phyloP scores from a whole-genome alignment of 345 rosid species.

The Psidium friedrichsthalianum region DNA sequence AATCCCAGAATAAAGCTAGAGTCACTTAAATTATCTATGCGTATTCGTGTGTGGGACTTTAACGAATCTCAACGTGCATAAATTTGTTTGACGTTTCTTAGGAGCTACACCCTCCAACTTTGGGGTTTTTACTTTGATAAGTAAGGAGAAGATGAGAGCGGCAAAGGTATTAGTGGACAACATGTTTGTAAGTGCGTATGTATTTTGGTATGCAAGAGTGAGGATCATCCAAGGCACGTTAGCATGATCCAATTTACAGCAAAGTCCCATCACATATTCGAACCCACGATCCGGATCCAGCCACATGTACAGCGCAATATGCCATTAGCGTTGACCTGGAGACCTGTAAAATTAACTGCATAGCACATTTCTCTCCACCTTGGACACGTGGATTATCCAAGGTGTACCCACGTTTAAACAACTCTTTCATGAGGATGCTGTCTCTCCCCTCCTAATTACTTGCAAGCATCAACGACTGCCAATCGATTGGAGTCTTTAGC shows the following conservation, averaged over 20 bases:
- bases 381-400: neutral
- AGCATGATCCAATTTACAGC: neutral
- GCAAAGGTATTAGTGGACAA: neutral
- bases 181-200: neutral
- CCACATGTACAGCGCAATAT: neutral
- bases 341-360: neutral
- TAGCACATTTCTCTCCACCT: neutral
- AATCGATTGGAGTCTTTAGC: neutral
- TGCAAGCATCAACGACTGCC: neutral
- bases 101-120: neutral
- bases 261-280: neutral
- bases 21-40: neutral
- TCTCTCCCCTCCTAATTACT: neutral
- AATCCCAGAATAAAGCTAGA: neutral
- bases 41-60: neutral
- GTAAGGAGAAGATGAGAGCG: neutral
- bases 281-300: neutral
- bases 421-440: neutral
- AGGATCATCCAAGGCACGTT: neutral
- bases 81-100: neutral
- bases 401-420: neutral
- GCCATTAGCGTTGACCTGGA: neutral
- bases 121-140: neutral
- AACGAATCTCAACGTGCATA: neutral
- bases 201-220: neutral